Evolutionary conservation across 2,329 filamentous ascomycete genomes (phyloP).

Genomic region (Fusarium lyarnte): DNA sequence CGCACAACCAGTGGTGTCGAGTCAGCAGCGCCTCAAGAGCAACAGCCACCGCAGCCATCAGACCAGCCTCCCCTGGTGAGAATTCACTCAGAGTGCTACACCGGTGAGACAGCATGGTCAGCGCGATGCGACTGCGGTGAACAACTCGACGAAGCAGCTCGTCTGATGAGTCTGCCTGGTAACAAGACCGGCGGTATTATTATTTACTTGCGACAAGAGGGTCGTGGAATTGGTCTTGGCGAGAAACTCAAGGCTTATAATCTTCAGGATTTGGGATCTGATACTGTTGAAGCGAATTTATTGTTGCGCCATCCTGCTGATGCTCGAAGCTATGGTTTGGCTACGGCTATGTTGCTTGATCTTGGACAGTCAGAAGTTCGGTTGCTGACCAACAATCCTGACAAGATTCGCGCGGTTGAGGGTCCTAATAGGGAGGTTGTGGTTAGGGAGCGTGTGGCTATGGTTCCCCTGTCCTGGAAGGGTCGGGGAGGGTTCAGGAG

Average conservation of each 20-base stretch:
- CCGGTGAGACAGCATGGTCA: constrained; percentile 97
- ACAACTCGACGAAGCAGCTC: constrained; percentile 94
- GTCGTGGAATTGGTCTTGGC: constrained; percentile 90
- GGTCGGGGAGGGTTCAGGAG: constrained; percentile 85
- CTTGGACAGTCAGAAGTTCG: constrained; percentile 81
- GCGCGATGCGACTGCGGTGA: constrained; percentile 98
- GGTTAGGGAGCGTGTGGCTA: constrained; percentile 89
- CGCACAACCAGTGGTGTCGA: constrained; percentile 76
- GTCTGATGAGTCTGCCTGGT: constrained; percentile 82
- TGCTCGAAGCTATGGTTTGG: constrained; percentile 93
- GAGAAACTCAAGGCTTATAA: constrained; percentile 99
- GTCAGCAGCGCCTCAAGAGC: constrained; percentile 42
- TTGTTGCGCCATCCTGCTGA: constrained; percentile 92
- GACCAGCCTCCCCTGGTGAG: constrained; percentile 75
- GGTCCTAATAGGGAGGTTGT: constrained; percentile 88
- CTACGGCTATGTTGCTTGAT: constrained; percentile 92
- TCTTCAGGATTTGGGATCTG: constrained; percentile 93
- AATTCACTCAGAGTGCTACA: constrained; percentile 99
- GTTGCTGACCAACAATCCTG: constrained; percentile 94
- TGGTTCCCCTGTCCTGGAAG: constrained; percentile 95
- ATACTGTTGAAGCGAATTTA: constrained; percentile 96
- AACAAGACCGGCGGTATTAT: constrained; percentile 82
- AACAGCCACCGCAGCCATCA: constrained; percentile 11
- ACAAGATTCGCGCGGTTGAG: constrained; percentile 95
- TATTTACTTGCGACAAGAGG: constrained; percentile 94